Conservation (phyloP, 2,329 filamentous ascomycete genomes). For the Daldinia sp. region DNA sequence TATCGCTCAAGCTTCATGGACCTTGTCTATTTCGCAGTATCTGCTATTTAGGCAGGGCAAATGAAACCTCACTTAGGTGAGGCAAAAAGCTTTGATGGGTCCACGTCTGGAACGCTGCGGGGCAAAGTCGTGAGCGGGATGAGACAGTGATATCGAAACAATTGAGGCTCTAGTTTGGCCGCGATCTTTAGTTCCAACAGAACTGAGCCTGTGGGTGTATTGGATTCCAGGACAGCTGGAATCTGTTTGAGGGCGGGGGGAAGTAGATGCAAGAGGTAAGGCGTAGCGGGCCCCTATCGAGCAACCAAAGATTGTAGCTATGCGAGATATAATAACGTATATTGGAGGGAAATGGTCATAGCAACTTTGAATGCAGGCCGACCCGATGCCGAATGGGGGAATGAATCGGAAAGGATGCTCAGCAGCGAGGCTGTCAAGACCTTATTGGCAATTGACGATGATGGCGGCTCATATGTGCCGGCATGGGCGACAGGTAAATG, state of each 20-base stretch:
- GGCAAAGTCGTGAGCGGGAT: slow-evolving; percentile 17
- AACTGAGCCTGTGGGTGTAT: slow-evolving; percentile 28
- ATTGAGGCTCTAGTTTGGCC: slow-evolving; percentile 42
- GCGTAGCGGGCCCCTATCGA: slow-evolving; percentile 35
- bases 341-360: slow-evolving; percentile 43
- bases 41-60: slow-evolving; percentile 41
- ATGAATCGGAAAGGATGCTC: slow-evolving; percentile 27
- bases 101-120: slow-evolving; percentile 33
- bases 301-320: slow-evolving; percentile 42
- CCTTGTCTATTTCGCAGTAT: slow-evolving; percentile 38
- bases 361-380: slow-evolving; percentile 37
- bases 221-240: slow-evolving; percentile 25
- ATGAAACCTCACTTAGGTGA: slow-evolving; percentile 39
- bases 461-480: slow-evolving; percentile 38
- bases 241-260: slow-evolving; percentile 34
- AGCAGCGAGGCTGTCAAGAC: slow-evolving; percentile 43
- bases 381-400: slow-evolving; percentile 33
- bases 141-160: slow-evolving; percentile 36
- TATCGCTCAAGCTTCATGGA: slow-evolving; percentile 45
- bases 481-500: slow-evolving; percentile 25
- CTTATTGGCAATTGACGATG: slow-evolving; percentile 42
- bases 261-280: slow-evolving; percentile 38
- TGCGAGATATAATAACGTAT: slow-evolving; percentile 41
- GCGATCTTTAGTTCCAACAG: slow-evolving; percentile 39
- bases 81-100: slow-evolving; percentile 36